These are phyloP conservation scores for Fomitopsis palustris DNA, from an alignment of 1,284 basidiomycete genomes.

Conservation along the genomic window DNA sequence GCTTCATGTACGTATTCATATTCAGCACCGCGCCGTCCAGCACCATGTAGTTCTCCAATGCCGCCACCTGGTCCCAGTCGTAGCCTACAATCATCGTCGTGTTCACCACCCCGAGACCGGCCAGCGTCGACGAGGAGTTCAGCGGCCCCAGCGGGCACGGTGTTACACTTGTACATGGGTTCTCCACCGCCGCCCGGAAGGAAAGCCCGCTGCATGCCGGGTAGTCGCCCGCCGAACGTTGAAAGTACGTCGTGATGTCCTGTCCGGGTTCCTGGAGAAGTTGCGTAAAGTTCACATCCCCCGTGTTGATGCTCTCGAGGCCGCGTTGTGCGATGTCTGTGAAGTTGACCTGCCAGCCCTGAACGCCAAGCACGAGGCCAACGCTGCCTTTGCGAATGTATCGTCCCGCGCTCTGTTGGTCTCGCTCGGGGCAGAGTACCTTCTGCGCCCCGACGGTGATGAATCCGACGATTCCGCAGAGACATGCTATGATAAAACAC, in stretches of 20 bases:
- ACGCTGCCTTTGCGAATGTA: constrained; percentile 67
- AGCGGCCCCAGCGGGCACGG: constrained; percentile 64
- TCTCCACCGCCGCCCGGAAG: constrained; percentile 69
- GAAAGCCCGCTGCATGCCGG: constrained; percentile 57
- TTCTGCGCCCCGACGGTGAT: constrained; percentile 93
- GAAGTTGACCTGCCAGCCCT: constrained; percentile 79
- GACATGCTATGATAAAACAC: constrained; percentile 78
- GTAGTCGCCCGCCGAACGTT: constrained; percentile 63
- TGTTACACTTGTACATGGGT: constrained; percentile 59
- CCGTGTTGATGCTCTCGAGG: constrained; percentile 40
- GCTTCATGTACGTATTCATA: constrained; percentile 81
- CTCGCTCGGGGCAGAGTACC: constrained; percentile 79
- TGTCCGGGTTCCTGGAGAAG: constrained; percentile 59
- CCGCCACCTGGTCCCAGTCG: constrained; percentile 81
- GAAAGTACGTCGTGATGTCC: constrained; percentile 88
- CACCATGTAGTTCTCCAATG: constrained; percentile 73
- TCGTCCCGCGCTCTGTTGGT: constrained; percentile 45
- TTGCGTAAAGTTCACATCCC: constrained; percentile 58
- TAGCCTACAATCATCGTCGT: constrained; percentile 76
- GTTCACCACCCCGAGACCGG: constrained; percentile 57
- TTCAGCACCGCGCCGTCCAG: constrained; percentile 95
- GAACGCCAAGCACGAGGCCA: constrained; percentile 69
- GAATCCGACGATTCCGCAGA: constrained; percentile 87
- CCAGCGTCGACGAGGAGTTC: constrained; percentile 55
- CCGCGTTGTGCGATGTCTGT: constrained; percentile 25